Conservation (phyloP, 2,329 filamentous ascomycete genomes). For the Rasamsonia emersonii region DNA sequence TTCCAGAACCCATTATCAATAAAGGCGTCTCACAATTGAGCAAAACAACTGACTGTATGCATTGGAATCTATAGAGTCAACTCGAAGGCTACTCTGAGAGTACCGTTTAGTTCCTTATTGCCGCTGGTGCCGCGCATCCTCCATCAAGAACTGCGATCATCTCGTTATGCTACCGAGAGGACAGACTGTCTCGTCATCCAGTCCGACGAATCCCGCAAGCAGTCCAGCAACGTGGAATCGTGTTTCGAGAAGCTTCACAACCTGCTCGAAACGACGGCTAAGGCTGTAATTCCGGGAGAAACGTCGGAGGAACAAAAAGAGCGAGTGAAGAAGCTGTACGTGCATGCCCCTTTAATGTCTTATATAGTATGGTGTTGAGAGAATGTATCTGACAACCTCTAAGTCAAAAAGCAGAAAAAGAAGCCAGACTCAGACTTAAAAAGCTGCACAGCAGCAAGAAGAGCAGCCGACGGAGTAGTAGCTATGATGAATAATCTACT, state of each 20-base stretch:
- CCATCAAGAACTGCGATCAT: constrained; percentile 43
- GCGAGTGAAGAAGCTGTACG: constrained; percentile 47
- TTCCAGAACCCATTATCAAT: constrained; percentile 8
- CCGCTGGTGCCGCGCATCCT: constrained; percentile 47
- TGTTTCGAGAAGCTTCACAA: constrained; percentile 52
- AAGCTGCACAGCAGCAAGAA: constrained; percentile 57
- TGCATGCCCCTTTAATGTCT: constrained; percentile 4
- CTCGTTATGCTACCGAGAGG: constrained; percentile 48
- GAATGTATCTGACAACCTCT: constrained; percentile 12
- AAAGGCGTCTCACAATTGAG: not conserved
- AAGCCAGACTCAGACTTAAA: constrained; percentile 48
- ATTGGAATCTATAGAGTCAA: constrained; percentile 44
- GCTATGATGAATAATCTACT: constrained; percentile 26
- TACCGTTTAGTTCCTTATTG: constrained; percentile 45
- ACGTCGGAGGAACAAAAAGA: constrained; percentile 48
- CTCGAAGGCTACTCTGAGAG: constrained; percentile 56
- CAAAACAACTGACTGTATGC: not conserved
- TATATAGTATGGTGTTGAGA: constrained; percentile 1
- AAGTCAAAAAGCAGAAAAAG: constrained; percentile 51
- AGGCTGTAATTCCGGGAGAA: constrained; percentile 49
- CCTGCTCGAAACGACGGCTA: constrained; percentile 44
- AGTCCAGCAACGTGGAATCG: constrained; percentile 49
- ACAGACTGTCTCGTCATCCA: constrained; percentile 52
- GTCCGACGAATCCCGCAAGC: constrained; percentile 55
- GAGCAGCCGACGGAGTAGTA: constrained; percentile 39